Evolutionary conservation across 192 early-diverging fungal species (phyloP).

Genomic region (Dispira simplex): DNA sequence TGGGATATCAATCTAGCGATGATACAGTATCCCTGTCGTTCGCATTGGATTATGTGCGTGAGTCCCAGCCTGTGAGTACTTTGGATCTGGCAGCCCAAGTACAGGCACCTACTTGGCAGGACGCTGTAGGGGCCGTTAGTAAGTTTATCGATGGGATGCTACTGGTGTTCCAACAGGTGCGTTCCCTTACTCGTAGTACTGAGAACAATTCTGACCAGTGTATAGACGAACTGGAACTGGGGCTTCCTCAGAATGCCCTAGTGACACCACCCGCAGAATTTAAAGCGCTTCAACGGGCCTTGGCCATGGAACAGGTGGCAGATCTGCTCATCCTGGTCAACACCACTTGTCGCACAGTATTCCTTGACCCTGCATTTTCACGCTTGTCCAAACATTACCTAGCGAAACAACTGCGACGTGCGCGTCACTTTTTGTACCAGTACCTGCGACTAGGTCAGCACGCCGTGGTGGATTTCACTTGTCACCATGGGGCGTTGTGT

Average conservation of each 20-base stretch:
- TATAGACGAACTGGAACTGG: background rate
- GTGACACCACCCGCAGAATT: background rate
- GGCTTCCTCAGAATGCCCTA: background rate
- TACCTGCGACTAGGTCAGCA: conserved; percentile 18
- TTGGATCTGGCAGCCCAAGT: too few relatives aligned
- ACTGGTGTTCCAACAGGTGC: conserved; percentile 6
- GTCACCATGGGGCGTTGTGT: conserved; percentile 47
- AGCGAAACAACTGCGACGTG: background rate
- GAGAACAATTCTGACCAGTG: too few relatives aligned
- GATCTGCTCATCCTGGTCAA: background rate
- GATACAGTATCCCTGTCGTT: too few relatives aligned
- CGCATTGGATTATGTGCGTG: too few relatives aligned
- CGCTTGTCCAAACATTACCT: background rate
- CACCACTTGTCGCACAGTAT: background rate
- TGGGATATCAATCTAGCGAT: too few relatives aligned
- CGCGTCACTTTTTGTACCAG: background rate
- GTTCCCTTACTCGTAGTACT: background rate
- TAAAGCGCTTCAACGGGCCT: background rate
- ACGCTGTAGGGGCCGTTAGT: background rate
- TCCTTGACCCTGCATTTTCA: background rate
- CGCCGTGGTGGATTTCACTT: conserved; percentile 33
- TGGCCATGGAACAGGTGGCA: background rate
- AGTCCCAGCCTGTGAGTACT: too few relatives aligned
- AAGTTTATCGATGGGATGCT: conserved; percentile 12
- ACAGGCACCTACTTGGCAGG: too few relatives aligned